Conservation (phyloP, 805 yeast species). For the Limtongia smithiae region DNA sequence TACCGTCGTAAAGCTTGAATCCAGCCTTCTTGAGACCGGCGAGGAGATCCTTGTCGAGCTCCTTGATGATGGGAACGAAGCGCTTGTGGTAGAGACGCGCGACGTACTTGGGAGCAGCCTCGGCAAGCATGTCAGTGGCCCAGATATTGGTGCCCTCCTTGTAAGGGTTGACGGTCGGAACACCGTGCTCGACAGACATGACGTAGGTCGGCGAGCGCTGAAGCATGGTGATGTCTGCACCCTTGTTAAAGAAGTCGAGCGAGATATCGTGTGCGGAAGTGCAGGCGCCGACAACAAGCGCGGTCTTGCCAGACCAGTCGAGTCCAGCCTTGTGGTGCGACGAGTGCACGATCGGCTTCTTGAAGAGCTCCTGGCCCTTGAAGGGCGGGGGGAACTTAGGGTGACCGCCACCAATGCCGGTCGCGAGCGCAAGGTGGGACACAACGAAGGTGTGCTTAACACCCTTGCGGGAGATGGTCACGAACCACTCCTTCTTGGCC, state of each 20-base stretch:
- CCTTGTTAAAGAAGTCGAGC: constrained; percentile 46
- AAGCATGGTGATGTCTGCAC: constrained; percentile 44
- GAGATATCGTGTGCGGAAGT: constrained; percentile 48
- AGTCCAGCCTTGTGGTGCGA: constrained; percentile 44
- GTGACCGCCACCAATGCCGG: constrained; percentile 47
- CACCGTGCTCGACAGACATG: constrained; percentile 40
- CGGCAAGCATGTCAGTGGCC: constrained; percentile 42
- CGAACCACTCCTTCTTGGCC: constrained; percentile 37
- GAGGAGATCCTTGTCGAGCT: constrained; percentile 37
- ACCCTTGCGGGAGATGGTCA: constrained; percentile 35
- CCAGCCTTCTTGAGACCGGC: constrained; percentile 40
- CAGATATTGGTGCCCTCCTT: constrained; percentile 40
- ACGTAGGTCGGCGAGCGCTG: constrained; percentile 48
- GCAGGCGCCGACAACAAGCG: constrained; percentile 47
- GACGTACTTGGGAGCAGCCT: constrained; percentile 40
- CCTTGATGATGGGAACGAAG: constrained; percentile 32
- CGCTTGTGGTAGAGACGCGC: constrained; percentile 41
- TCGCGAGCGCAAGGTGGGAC: constrained; percentile 43
- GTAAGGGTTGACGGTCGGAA: constrained; percentile 28
- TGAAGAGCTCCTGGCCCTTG: constrained; percentile 40
- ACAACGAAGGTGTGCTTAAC: constrained; percentile 20
- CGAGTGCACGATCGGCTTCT: constrained; percentile 44
- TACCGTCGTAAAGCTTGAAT: constrained; percentile 44
- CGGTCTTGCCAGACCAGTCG: constrained; percentile 43
- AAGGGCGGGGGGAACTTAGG: constrained; percentile 44